A percentile compares a stretch with the other conserved stretches of the same genome.
These are phyloP conservation scores for Inga laurina DNA, from an alignment of 306 rosid species.

Conservation along the genomic window DNA sequence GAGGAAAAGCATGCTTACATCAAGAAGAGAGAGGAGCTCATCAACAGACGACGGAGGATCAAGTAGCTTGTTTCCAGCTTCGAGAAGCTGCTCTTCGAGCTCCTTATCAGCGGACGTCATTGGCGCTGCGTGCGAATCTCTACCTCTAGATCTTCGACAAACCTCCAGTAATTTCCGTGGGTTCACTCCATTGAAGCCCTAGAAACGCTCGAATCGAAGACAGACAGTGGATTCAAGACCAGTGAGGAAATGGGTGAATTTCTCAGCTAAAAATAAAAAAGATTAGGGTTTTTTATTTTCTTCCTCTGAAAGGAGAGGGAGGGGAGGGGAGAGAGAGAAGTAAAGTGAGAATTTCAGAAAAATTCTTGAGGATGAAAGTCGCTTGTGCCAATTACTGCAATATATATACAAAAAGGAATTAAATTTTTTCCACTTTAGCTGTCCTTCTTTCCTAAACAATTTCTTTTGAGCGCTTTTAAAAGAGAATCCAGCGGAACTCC, in stretches of 20 bases:
- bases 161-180: slow-evolving; percentile 27
- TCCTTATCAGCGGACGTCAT: slow-evolving; percentile 66
- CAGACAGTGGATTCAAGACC: slow-evolving; percentile 15
- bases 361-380: slow-evolving; percentile 25
- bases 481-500: slow-evolving; percentile 38
- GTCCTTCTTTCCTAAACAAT: background rate
- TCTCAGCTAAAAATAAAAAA: slow-evolving; percentile 19
- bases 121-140: slow-evolving; percentile 20
- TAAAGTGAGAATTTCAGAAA: slow-evolving; percentile 20
- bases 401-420: background rate
- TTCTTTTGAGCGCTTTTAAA: slow-evolving; percentile 41
- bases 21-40: slow-evolving; percentile 73
- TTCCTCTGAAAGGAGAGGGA: background rate
- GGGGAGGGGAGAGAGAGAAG: background rate
- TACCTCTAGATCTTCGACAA: slow-evolving; percentile 52
- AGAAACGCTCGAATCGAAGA: slow-evolving; percentile 30
- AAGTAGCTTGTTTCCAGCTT: slow-evolving; percentile 70
- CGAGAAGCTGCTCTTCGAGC: slow-evolving; percentile 62
- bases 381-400: background rate
- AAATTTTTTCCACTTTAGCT: background rate
- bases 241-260: slow-evolving; percentile 5
- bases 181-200: slow-evolving; percentile 54
- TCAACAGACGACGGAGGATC: slow-evolving; percentile 74
- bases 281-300: slow-evolving; percentile 55
- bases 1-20: slow-evolving; percentile 49